Evolutionary conservation across 83 land plant species (phyloP).

Genomic region (Picea abies): DNA sequence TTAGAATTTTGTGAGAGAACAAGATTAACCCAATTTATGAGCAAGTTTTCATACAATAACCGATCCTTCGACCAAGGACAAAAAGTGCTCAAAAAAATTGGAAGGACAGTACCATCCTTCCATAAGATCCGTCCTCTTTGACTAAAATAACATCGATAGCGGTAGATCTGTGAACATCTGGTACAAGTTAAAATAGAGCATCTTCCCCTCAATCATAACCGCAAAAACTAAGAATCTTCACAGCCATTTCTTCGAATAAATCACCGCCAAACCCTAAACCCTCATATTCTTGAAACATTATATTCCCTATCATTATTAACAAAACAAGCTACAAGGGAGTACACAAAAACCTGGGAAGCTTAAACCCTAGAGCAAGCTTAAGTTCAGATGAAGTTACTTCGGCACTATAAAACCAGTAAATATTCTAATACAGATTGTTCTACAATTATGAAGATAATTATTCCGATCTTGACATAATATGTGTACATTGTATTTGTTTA

Average conservation of each 20-base stretch:
- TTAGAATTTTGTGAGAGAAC: background rate
- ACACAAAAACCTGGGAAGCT: too few relatives aligned
- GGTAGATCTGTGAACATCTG: background rate
- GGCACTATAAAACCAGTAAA: too few relatives aligned
- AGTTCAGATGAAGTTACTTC: too few relatives aligned
- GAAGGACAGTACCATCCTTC: conserved; percentile 26
- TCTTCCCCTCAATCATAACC: conserved; percentile 1
- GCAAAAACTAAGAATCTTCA: background rate
- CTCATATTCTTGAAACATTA: too few relatives aligned
- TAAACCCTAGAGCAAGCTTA: too few relatives aligned
- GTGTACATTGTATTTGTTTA: too few relatives aligned
- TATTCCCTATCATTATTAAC: too few relatives aligned
- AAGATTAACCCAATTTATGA: background rate
- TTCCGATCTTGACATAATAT: too few relatives aligned
- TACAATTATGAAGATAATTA: too few relatives aligned
- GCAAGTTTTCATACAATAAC: background rate
- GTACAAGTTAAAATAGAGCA: too few relatives aligned
- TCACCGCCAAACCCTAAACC: background rate
- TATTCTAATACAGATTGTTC: too few relatives aligned
- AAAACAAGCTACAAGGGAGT: too few relatives aligned
- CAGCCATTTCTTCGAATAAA: conserved; percentile 10
- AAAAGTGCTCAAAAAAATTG: background rate
- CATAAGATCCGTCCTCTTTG: conserved; percentile 39
- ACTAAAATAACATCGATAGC: conserved; percentile 52
- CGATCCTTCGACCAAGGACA: background rate